These are phyloP conservation scores for Pseudogymnoascus sp. DNA, from an alignment of 2,329 filamentous ascomycete genomes.

Conservation along the genomic window DNA sequence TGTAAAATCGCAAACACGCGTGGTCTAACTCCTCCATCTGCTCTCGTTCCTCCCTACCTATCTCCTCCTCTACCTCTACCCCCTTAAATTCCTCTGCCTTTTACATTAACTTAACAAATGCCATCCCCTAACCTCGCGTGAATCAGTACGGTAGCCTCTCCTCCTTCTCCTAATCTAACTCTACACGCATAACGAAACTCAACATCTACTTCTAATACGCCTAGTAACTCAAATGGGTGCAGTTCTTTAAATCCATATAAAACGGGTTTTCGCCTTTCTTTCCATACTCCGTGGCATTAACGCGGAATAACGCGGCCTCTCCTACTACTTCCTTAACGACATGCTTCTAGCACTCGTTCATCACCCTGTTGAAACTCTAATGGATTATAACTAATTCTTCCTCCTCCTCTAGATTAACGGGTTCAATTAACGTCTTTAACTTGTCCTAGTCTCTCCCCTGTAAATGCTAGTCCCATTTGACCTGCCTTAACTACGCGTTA, in stretches of 20 bases:
- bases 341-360: not conserved
- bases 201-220: not conserved
- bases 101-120: not conserved
- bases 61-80: not conserved
- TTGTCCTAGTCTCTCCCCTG: not conserved
- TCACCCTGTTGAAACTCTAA: not conserved
- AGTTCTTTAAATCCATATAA: not conserved
- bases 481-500: not conserved
- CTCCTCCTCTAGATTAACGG: not conserved
- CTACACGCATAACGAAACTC: not conserved
- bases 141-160: not conserved
- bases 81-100: not conserved
- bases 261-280: not conserved
- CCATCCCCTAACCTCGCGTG: not conserved
- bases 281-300: not conserved
- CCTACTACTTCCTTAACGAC: not conserved
- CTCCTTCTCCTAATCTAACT: not conserved
- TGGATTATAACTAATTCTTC: not conserved
- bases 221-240: not conserved
- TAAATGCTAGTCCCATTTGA: not conserved
- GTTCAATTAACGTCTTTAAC: not conserved
- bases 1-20: slow-evolving; percentile 2
- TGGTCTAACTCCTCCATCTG: not conserved
- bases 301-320: not conserved
- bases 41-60: not conserved